Evolutionary conservation across 2,329 filamentous ascomycete genomes (phyloP).

Genomic region (Colletotrichum sp.): DNA sequence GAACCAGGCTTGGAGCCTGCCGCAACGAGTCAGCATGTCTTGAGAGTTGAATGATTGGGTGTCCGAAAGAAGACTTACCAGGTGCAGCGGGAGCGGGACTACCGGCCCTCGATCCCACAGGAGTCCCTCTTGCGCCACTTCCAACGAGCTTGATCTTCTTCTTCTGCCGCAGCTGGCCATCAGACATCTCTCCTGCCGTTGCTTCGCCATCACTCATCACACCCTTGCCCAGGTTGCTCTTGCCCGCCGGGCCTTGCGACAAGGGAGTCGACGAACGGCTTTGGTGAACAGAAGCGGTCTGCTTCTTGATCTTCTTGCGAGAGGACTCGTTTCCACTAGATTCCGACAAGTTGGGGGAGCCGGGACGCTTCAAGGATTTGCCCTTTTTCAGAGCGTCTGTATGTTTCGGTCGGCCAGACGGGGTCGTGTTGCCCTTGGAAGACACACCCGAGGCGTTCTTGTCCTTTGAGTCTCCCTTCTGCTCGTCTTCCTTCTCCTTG

Average conservation of each 20-base stretch:
- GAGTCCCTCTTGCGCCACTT: conserved; percentile 53
- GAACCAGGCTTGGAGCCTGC: conserved; percentile 25
- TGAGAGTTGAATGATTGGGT: neutral
- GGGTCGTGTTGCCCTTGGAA: conserved; percentile 71
- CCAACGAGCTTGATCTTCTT: conserved; percentile 62
- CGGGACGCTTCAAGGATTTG: conserved; percentile 79
- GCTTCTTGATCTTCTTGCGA: conserved; percentile 80
- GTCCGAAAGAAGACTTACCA: conserved; percentile 33
- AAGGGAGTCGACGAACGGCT: conserved; percentile 64
- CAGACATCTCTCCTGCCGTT: conserved; percentile 72
- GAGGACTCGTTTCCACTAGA: conserved; percentile 90
- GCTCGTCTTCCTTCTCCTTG: conserved; percentile 64
- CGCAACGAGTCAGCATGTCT: neutral
- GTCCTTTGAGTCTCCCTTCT: conserved; percentile 62
- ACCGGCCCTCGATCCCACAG: conserved; percentile 64
- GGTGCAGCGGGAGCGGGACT: conserved; percentile 58
- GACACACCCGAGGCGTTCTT: conserved; percentile 62
- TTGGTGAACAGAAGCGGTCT: conserved; percentile 50
- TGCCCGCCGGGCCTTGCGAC: conserved; percentile 42
- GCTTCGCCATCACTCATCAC: conserved; percentile 76
- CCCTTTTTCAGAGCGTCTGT: conserved; percentile 56
- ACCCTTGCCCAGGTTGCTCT: conserved; percentile 53
- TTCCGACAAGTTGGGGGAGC: conserved; percentile 87
- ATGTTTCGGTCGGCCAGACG: conserved; percentile 52
- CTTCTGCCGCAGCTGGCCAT: conserved; percentile 48